Conservation (phyloP, 1,284 basidiomycete species). For the Wolfiporia cocos region DNA sequence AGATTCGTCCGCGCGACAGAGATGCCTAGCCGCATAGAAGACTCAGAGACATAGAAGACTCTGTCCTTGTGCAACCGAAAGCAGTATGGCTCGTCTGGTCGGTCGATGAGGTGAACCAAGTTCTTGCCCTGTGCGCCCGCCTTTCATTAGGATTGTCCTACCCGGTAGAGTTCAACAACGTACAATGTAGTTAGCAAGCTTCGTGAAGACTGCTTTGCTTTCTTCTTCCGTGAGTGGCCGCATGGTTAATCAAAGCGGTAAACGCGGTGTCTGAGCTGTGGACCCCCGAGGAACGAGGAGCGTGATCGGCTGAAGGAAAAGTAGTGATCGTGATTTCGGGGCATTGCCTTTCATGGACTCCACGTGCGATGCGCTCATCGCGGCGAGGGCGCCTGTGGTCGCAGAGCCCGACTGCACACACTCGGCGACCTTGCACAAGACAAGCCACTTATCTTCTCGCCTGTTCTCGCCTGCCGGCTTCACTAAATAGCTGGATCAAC, state of each 20-base stretch:
- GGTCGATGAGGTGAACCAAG: conserved; percentile 84
- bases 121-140: conserved; percentile 68
- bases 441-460: not conserved
- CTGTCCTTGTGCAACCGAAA: conserved; percentile 89
- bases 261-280: too few species aligned
- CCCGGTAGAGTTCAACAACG: conserved; percentile 22
- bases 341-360: not conserved
- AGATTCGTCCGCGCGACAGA: conserved; percentile 92
- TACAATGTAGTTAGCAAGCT: conserved; percentile 89
- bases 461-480: not conserved
- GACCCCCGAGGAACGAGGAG: not conserved
- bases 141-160: too few species aligned
- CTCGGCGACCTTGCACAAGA: too few species aligned
- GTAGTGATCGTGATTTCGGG: not conserved
- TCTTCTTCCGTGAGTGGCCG: conserved; percentile 84
- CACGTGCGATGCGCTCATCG: not conserved
- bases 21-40: conserved; percentile 88
- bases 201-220: conserved; percentile 83
- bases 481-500: not conserved
- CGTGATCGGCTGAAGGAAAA: not conserved
- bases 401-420: too few species aligned
- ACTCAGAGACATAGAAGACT: conserved; percentile 92
- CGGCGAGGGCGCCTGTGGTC: too few species aligned
- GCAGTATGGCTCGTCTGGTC: conserved; percentile 83
- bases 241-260: too few species aligned